Conservation (phyloP, 192 early-diverging fungal species). For the Powellomyces hirtus region DNA sequence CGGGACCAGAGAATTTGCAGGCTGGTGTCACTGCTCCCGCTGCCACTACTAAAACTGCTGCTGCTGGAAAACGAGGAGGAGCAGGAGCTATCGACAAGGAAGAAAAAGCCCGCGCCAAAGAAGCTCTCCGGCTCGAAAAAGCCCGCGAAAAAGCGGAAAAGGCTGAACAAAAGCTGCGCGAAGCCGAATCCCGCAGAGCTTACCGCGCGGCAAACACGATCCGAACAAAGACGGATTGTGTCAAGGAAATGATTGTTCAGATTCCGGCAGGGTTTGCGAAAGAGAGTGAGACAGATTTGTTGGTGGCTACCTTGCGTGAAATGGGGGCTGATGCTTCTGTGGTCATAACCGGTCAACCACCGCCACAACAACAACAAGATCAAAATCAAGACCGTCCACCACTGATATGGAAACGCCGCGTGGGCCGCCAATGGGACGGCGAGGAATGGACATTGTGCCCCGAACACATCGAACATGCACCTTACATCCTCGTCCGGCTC, state of each 20-base stretch:
- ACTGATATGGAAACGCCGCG: constrained; percentile 11
- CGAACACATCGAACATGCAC: constrained; percentile 12
- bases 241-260: constrained; percentile 31
- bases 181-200: not conserved
- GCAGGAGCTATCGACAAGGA: not conserved
- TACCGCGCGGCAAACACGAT: constrained; percentile 12
- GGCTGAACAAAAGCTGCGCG: constrained; percentile 7
- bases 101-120: constrained; percentile 4
- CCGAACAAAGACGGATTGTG: constrained; percentile 21
- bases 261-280: constrained; percentile 12
- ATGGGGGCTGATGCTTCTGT: constrained; percentile 8
- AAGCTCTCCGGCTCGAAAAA: constrained; percentile 2
- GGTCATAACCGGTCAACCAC: not conserved
- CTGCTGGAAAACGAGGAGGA: too few relatives aligned
- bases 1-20: too few relatives aligned
- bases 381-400: not conserved
- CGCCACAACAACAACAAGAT: too few relatives aligned
- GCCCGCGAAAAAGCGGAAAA: constrained; percentile 12
- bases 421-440: constrained; percentile 23
- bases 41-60: not conserved
- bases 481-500: constrained; percentile 16
- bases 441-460: constrained; percentile 24
- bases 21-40: too few relatives aligned
- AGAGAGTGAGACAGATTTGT: not conserved
- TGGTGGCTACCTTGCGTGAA: constrained; percentile 7